These are phyloP conservation scores for Bidens hawaiensis DNA, from an alignment of 140 eudicot species.

Conservation along the genomic window DNA sequence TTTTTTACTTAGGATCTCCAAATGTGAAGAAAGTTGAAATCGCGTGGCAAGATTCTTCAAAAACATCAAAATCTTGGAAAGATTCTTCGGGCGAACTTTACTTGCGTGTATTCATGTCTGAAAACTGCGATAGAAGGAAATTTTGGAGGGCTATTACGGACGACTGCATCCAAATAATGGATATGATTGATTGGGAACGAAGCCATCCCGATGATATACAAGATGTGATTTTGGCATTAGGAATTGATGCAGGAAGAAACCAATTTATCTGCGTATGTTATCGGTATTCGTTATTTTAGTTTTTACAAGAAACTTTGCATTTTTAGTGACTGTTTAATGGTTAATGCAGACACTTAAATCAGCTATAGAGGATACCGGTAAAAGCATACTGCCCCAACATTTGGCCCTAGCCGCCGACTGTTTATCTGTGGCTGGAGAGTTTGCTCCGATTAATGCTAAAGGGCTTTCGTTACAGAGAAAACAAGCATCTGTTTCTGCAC, in stretches of 20 bases:
- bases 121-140: constrained; percentile 38
- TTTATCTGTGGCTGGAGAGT: constrained; percentile 75
- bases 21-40: constrained; percentile 87
- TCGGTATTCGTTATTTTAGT: neutral
- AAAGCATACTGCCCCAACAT: constrained; percentile 72
- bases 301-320: neutral
- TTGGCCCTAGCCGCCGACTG: constrained; percentile 69
- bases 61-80: constrained; percentile 24
- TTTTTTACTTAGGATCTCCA: constrained; percentile 46
- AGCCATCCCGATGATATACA: constrained; percentile 82
- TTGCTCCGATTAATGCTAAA: constrained; percentile 60
- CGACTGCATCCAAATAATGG: constrained; percentile 61
- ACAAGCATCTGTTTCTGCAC: constrained; percentile 52
- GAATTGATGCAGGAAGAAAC: constrained; percentile 70
- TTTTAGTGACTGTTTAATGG: neutral
- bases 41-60: constrained; percentile 62
- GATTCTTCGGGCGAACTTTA: constrained; percentile 59
- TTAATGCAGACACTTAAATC: constrained; percentile 58
- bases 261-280: constrained; percentile 60
- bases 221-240: constrained; percentile 52
- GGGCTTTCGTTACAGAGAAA: constrained; percentile 70
- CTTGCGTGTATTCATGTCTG: constrained; percentile 71
- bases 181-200: constrained; percentile 85
- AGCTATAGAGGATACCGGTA: constrained; percentile 71
- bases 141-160: constrained; percentile 65